Evolutionary conservation across 495 filamentous ascomycete species (phyloP).

Genomic region (Penicillium desertorum): DNA sequence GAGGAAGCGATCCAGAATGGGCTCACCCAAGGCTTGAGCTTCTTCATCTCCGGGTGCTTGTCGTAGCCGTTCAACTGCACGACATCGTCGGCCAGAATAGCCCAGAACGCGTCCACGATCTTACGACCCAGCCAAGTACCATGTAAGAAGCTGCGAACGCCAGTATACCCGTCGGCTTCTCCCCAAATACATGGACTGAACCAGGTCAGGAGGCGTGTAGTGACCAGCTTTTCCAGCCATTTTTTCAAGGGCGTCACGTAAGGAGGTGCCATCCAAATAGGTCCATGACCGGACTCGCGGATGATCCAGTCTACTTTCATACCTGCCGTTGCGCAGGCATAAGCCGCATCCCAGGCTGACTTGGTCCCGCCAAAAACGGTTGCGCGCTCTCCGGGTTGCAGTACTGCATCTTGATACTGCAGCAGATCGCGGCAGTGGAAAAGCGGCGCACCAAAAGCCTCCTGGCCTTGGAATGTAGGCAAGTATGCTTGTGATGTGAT

Average conservation of each 20-base stretch:
- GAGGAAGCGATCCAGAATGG: slow-evolving; percentile 63
- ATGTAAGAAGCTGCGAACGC: slow-evolving; percentile 60
- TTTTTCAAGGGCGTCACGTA: slow-evolving; percentile 59
- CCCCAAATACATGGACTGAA: slow-evolving; percentile 65
- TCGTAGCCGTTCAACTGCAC: slow-evolving; percentile 57
- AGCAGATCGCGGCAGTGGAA: slow-evolving; percentile 64
- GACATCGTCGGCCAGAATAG: slow-evolving; percentile 58
- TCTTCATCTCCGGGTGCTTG: slow-evolving; percentile 60
- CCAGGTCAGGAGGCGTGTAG: slow-evolving; percentile 63
- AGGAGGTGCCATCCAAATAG: slow-evolving; percentile 67
- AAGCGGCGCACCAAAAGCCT: slow-evolving; percentile 55
- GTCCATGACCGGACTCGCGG: slow-evolving; percentile 71
- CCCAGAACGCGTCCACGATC: slow-evolving; percentile 70
- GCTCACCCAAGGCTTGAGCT: slow-evolving; percentile 64
- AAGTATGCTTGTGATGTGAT: slow-evolving; percentile 62
- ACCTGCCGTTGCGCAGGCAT: slow-evolving; percentile 62
- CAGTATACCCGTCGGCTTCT: slow-evolving; percentile 48
- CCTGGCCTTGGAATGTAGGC: slow-evolving; percentile 49
- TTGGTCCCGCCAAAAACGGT: slow-evolving; percentile 72
- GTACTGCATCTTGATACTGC: slow-evolving; percentile 35
- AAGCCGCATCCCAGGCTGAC: slow-evolving; percentile 75
- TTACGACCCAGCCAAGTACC: slow-evolving; percentile 63
- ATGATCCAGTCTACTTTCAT: slow-evolving; percentile 77
- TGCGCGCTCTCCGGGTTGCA: slow-evolving; percentile 41
- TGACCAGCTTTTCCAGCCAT: slow-evolving; percentile 66